Evolutionary conservation across 176 grass and related monocot species (phyloP).

Genomic region (Zoysia japonica): DNA sequence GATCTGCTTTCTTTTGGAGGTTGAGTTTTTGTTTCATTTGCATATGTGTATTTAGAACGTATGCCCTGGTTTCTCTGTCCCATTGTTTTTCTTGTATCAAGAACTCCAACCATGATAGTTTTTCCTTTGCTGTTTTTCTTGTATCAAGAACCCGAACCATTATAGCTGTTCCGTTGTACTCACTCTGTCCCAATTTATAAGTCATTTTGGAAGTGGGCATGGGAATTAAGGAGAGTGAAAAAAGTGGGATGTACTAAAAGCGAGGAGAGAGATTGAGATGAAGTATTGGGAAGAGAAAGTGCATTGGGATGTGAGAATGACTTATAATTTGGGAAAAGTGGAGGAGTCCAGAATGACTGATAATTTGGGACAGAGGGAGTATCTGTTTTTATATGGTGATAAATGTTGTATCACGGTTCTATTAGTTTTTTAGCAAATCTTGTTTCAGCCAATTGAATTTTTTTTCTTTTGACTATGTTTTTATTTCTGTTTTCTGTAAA

Average conservation of each 20-base stretch:
- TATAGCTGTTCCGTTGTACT: not conserved
- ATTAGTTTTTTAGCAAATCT: not conserved
- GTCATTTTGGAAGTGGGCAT: no score
- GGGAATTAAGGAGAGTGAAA: no score
- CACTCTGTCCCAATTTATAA: no score
- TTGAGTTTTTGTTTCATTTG: conserved; percentile 33
- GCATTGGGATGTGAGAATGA: no score
- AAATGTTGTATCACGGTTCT: not conserved
- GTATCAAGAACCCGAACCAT: not conserved
- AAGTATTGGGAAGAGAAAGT: no score
- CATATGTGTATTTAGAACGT: not conserved
- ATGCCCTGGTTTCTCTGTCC: not conserved
- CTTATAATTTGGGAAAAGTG: no score
- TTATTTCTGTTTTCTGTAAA: conserved; percentile 16
- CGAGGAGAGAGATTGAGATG: no score
- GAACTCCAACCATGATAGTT: not conserved
- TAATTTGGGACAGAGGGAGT: no score
- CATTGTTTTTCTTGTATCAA: not conserved
- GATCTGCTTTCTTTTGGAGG: conserved; percentile 90
- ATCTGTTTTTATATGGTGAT: not conserved
- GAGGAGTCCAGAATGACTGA: no score
- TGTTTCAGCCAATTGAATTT: not conserved
- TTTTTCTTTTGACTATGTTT: conserved; percentile 29
- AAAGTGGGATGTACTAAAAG: no score
- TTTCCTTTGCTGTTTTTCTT: conserved; percentile 1